These are phyloP conservation scores for Talaromyces thailandensis DNA, from an alignment of 495 filamentous ascomycete species.

Conservation along the genomic window DNA sequence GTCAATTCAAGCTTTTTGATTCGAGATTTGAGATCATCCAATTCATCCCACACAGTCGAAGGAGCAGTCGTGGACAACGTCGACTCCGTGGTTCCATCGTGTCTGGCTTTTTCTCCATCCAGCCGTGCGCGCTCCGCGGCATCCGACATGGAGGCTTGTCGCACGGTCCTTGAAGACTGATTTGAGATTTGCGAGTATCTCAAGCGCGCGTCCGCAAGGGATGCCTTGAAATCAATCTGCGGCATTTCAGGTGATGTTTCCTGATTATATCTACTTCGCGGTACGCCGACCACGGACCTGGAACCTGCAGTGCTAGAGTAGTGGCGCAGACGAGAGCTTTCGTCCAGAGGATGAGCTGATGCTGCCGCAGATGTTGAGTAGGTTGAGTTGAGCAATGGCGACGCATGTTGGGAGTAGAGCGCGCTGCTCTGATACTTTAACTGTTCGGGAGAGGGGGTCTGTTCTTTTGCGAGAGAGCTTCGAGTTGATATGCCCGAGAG, in stretches of 20 bases:
- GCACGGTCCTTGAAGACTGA: conserved; percentile 30
- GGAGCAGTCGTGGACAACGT: conserved; percentile 78
- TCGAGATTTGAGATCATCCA: conserved; percentile 91
- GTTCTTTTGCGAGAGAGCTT: conserved; percentile 14
- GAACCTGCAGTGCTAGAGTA: conserved; percentile 28
- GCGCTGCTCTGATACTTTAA: conserved; percentile 20
- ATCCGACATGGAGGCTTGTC: conserved; percentile 44
- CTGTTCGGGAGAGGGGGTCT: conserved; percentile 31
- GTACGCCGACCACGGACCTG: conserved; percentile 34
- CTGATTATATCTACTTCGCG: conserved; percentile 28
- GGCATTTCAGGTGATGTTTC: conserved; percentile 36
- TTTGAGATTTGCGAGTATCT: conserved; percentile 3
- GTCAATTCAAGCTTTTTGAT: conserved; percentile 89
- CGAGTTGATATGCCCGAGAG: conserved; percentile 5
- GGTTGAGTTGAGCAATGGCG: conserved; percentile 28
- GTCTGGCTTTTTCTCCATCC: conserved; percentile 42
- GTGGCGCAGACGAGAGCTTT: conserved; percentile 31
- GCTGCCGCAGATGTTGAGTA: conserved; percentile 33
- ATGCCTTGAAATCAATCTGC: conserved; percentile 37
- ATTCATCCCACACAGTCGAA: conserved; percentile 94
- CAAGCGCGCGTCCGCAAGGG: conserved; percentile 24
- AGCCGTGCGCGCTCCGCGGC: conserved; percentile 25
- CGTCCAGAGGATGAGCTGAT: conserved; percentile 44
- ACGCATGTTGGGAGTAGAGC: conserved; percentile 33
- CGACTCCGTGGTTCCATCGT: conserved; percentile 61